These are phyloP conservation scores for Aspergillus sparsus DNA, from an alignment of 495 filamentous ascomycete species.

Conservation along the genomic window DNA sequence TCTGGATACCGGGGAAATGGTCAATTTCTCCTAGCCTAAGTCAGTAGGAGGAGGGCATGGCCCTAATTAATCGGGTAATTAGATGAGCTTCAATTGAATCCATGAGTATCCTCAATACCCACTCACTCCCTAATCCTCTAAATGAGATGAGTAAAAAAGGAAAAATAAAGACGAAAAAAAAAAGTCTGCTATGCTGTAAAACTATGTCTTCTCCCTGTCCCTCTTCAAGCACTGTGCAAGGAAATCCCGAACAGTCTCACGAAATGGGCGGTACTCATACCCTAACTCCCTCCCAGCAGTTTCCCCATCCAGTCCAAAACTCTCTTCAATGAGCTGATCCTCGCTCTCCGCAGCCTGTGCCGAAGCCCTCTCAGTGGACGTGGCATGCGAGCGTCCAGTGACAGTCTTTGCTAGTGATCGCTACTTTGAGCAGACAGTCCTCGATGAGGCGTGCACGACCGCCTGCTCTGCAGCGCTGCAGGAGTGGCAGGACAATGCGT, in stretches of 20 bases:
- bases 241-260: constrained; percentile 36
- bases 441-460: neutral
- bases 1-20: no score
- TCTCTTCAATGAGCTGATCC: constrained; percentile 28
- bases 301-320: constrained; percentile 41
- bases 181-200: no score
- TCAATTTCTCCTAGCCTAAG: no score
- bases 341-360: neutral
- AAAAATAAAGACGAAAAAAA: no score
- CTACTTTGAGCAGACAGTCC: neutral
- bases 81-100: no score
- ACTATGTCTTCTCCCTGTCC: neutral
- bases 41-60: no score
- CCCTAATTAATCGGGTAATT: no score
- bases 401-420: neutral
- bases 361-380: neutral
- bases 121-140: no score
- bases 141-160: no score
- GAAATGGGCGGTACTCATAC: constrained; percentile 38
- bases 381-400: neutral
- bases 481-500: neutral
- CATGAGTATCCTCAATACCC: no score
- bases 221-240: neutral
- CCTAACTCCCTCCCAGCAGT: constrained; percentile 43
- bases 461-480: neutral